Percentiles rank a stretch among this genome's conserved stretches.
Conservation (phyloP, 1,284 basidiomycete species). For the Ceratobasidium sp. region DNA sequence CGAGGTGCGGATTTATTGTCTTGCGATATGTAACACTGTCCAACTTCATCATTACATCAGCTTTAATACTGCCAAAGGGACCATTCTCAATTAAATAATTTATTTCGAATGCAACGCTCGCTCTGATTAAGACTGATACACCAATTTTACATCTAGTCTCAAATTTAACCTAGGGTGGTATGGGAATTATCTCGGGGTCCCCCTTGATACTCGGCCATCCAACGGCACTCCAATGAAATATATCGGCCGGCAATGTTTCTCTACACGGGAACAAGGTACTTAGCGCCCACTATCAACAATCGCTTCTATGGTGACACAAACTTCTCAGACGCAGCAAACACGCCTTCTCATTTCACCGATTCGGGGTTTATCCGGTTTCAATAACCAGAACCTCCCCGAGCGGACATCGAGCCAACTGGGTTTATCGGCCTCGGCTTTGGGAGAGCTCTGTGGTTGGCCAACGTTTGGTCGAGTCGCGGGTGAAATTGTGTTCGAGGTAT, state of each 20-base stretch:
- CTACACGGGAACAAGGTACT: not conserved
- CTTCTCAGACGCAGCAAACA: slow-evolving; percentile 1
- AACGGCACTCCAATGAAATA: not conserved
- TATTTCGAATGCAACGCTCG: too few species aligned
- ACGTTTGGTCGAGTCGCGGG: not conserved
- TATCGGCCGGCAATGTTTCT: not conserved
- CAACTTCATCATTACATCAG: not conserved
- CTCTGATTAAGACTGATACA: too few species aligned
- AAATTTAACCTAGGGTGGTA: not conserved
- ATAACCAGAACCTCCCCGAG: not conserved
- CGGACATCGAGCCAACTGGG: not conserved
- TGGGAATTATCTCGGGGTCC: not conserved
- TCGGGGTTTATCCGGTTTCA: not conserved
- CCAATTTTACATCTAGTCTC: too few species aligned
- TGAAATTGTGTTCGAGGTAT: not conserved
- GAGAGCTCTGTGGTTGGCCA: not conserved
- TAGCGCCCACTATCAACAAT: slow-evolving; percentile 11
- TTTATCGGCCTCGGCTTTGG: not conserved
- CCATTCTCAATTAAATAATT: too few species aligned
- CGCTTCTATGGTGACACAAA: slow-evolving; percentile 8
- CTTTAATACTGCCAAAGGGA: too few species aligned
- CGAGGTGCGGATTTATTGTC: not conserved
- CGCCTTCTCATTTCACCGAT: not conserved
- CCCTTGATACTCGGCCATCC: not conserved
- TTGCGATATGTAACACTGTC: not conserved